Base-by-base conservation (phyloP, 352 stramenopile genomes). In the Globisporangium lucens region DNA sequence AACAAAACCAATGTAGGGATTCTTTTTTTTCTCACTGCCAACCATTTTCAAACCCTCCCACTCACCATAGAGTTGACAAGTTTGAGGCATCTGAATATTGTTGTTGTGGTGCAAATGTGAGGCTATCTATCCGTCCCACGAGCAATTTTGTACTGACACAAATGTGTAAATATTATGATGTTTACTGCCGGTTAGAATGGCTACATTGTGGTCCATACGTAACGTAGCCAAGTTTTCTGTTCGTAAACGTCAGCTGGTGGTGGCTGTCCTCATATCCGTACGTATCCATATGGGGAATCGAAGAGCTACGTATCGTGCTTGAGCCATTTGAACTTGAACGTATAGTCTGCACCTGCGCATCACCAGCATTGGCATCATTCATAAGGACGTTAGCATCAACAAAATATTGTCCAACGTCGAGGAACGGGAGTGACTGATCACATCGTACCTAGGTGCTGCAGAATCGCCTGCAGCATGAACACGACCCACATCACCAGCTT, bases 401-500 rank as follows among this genome's bases (percentile, higher is more conserved):
- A 3, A 38, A 36, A 62, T 5, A 12, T 51, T 62, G 2, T 10
- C 30, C 30, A 29, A 27, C 20, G 13, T 33, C 13, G 10, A 1
- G 13, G 20, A 36, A 5, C 6, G 10, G 17, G 30, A 13, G n/a
- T 43, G 29, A 38, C 4, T 3, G 8, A 55, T 33, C 9, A 9
- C n/a, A 24, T 53, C 65, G 29, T 67, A 77, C 67, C 74, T 10
- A 73, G 60, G 56, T 82, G 76, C 12, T 75, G 62, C 2, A 83
- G 60, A 22, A 72, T 75, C 33, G 71, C 75, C 47, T 83, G 78
- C 2, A 82, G 71, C 1, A 73, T 73, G 52, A 78, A 81, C n/a
- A 76, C 67, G 17, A 82, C 72, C 76, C 76, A 84, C 12, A 87
- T 33, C 9, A 84, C 63, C 22, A 87, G 22, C 49, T 84, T 83